phyloP scores from a whole-genome alignment of 169 alveolate species.

The Babesia caballi region DNA sequence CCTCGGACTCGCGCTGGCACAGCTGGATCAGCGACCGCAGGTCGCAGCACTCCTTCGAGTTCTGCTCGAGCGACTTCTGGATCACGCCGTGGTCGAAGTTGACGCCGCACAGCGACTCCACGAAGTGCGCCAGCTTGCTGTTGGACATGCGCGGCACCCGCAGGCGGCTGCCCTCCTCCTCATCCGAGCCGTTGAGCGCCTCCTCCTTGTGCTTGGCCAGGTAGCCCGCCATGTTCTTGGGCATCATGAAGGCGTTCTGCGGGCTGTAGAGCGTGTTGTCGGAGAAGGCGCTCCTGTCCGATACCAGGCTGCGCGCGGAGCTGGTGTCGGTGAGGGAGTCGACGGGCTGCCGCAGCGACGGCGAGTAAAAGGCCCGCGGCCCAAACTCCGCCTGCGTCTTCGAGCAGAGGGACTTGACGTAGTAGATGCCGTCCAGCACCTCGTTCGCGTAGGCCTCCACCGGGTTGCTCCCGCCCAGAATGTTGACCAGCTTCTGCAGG shows the following conservation, averaged over 20 bases:
- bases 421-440: conserved; percentile 6
- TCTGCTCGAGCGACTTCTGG: conserved; percentile 16
- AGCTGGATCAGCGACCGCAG: conserved; percentile 30
- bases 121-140: conserved; percentile 26
- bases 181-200: conserved; percentile 1
- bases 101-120: conserved; percentile 25
- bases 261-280: conserved; percentile 31
- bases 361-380: conserved; percentile 16
- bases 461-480: conserved; percentile 23
- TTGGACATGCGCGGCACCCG: conserved; percentile 29
- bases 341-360: conserved; percentile 22
- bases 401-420: conserved; percentile 15
- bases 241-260: conserved; percentile 24
- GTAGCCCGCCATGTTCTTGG: not conserved
- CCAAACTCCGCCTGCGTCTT: conserved; percentile 27
- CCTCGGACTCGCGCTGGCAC: conserved; percentile 11
- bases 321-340: conserved; percentile 2
- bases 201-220: conserved; percentile 19
- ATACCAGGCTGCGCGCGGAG: not conserved
- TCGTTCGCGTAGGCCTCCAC: conserved; percentile 23
- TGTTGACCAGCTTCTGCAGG: conserved; percentile 22
- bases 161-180: not conserved
- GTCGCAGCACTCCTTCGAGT: conserved; percentile 30
- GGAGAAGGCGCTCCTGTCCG: not conserved
- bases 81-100: conserved; percentile 17